These are phyloP conservation scores for Cladosporium sphaerospermum DNA, from an alignment of 2,329 filamentous ascomycete genomes.

Conservation along the genomic window DNA sequence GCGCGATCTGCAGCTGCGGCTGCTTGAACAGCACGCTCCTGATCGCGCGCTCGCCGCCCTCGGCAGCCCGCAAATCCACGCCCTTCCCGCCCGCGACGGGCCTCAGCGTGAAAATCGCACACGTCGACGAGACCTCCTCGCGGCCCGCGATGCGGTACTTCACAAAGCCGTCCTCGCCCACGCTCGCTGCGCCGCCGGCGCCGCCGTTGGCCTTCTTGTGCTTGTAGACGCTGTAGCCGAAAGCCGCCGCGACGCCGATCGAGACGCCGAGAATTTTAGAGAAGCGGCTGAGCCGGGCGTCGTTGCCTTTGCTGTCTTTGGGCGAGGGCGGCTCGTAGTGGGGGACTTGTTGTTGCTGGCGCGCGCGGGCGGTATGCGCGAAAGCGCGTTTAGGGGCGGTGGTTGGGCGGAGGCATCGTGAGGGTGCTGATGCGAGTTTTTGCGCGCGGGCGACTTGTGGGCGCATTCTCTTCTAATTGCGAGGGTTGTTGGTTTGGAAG, in stretches of 20 bases:
- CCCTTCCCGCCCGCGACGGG: slow-evolving; percentile 26
- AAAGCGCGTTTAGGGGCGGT: not conserved
- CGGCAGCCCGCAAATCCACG: slow-evolving; percentile 17
- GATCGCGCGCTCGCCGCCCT: slow-evolving; percentile 48
- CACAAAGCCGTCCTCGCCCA: slow-evolving; percentile 18
- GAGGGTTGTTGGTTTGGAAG: no score
- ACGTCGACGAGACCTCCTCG: slow-evolving; percentile 59
- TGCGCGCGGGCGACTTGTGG: slow-evolving; percentile 2
- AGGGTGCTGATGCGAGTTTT: not conserved
- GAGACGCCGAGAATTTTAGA: slow-evolving; percentile 8
- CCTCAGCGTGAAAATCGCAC: slow-evolving; percentile 61
- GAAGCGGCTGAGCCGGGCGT: slow-evolving; percentile 10
- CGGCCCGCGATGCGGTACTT: slow-evolving; percentile 56
- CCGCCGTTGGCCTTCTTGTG: not conserved
- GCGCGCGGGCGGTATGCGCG: not conserved
- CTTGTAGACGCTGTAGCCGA: slow-evolving; percentile 10
- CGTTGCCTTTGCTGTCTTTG: slow-evolving; percentile 12
- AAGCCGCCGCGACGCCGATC: slow-evolving; percentile 1
- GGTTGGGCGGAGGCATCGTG: not conserved
- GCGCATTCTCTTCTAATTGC: not conserved
- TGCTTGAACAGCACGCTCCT: slow-evolving; percentile 94
- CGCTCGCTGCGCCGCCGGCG: not conserved
- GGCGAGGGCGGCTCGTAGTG: slow-evolving; percentile 10
- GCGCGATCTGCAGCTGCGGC: slow-evolving; percentile 83
- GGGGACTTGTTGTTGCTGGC: not conserved